Evolutionary conservation across 306 rosid genomes (phyloP).

Genomic region (Cucumis hystrix): DNA sequence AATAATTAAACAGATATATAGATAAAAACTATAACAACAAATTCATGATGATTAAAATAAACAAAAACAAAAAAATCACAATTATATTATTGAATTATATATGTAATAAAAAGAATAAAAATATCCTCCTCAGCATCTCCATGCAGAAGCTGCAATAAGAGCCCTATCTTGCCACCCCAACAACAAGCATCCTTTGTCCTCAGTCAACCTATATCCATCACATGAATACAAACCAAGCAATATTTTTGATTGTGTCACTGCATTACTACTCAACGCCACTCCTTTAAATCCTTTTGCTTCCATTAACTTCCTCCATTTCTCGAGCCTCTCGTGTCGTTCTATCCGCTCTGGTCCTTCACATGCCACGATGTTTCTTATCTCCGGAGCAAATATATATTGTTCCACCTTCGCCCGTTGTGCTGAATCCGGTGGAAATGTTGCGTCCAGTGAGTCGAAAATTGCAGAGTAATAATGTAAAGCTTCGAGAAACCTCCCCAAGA

Average conservation of each 20-base stretch:
- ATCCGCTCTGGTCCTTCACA: constrained; percentile 61
- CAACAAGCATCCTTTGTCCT: constrained; percentile 75
- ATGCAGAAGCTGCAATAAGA: constrained; percentile 77
- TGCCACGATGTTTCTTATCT: constrained; percentile 78
- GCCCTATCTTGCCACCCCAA: constrained; percentile 86
- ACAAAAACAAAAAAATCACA: not conserved
- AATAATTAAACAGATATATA: not conserved
- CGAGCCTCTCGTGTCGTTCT: constrained; percentile 80
- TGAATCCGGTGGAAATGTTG: constrained; percentile 69
- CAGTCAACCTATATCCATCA: constrained; percentile 71
- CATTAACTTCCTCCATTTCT: constrained; percentile 83
- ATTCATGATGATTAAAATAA: not conserved
- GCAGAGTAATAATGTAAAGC: constrained; percentile 77
- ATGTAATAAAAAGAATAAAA: not conserved
- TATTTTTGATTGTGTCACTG: constrained; percentile 81
- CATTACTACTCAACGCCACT: constrained; percentile 61
- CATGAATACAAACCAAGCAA: constrained; percentile 70
- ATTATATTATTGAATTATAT: not conserved
- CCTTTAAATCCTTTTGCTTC: constrained; percentile 79
- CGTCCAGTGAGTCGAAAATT: constrained; percentile 75
- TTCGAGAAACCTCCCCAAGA: constrained; percentile 65
- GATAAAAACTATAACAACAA: not conserved
- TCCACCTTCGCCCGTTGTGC: constrained; percentile 86
- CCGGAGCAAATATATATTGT: constrained; percentile 78
- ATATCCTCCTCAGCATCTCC: constrained; percentile 45